These are phyloP conservation scores for Panicum virgatum DNA, from an alignment of 202 grass and related monocot species.

Conservation along the genomic window DNA sequence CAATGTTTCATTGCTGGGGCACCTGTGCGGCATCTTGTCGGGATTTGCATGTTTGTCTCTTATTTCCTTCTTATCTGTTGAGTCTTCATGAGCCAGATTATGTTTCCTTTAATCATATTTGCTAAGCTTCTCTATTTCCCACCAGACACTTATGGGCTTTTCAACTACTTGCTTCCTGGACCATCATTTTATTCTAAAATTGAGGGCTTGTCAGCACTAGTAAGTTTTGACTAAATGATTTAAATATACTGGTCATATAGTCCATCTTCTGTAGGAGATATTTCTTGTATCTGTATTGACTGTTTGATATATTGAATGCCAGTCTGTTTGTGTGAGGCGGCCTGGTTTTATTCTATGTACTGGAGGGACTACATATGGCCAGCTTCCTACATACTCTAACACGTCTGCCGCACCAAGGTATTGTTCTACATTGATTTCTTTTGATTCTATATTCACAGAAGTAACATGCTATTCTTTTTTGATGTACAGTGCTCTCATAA, in stretches of 20 bases:
- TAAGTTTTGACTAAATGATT: conserved; percentile 49
- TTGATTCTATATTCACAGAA: conserved; percentile 30
- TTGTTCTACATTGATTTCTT: conserved; percentile 16
- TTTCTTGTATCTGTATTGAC: conserved; percentile 32
- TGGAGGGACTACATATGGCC: conserved; percentile 87
- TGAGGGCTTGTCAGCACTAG: conserved; percentile 70
- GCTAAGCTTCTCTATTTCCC: conserved; percentile 44
- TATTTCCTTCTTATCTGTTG: conserved; percentile 37
- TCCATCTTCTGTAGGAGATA: conserved; percentile 28
- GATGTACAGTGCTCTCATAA: conserved; percentile 64
- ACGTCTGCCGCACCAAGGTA: conserved; percentile 61
- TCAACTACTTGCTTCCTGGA: conserved; percentile 86
- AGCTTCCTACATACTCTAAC: conserved; percentile 80
- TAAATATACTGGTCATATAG: conserved; percentile 8
- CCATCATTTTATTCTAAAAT: conserved; percentile 92
- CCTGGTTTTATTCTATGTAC: conserved; percentile 97
- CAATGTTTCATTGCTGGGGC: conserved; percentile 90
- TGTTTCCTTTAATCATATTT: conserved; percentile 33
- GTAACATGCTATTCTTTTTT: conserved; percentile 22
- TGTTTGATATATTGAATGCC: conserved; percentile 40
- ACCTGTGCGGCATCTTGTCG: conserved; percentile 94
- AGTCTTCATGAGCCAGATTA: conserved; percentile 23
- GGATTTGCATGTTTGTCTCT: conserved; percentile 97
- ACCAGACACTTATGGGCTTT: conserved; percentile 77
- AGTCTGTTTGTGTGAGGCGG: conserved; percentile 80